phyloP scores from a whole-genome alignment of 495 filamentous ascomycete species.

The Penicillium lagena region DNA sequence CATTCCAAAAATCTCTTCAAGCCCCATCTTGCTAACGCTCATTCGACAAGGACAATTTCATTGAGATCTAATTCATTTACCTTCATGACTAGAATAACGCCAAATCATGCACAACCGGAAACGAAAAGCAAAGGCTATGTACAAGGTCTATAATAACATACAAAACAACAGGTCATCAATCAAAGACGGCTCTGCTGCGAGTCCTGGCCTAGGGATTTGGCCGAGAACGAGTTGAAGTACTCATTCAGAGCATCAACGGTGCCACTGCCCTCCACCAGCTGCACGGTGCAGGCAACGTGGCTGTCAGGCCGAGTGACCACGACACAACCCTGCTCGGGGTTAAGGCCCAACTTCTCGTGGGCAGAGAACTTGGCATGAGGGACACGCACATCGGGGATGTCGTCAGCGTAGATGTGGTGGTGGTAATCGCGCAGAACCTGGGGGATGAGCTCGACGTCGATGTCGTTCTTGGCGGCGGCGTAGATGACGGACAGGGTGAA shows the following conservation, averaged over 20 bases:
- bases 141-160: conserved; percentile 11
- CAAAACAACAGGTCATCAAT: not conserved
- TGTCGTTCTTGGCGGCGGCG: conserved; percentile 50
- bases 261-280: conserved; percentile 64
- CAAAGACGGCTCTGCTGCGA: conserved; percentile 35
- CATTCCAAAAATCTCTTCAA: no score
- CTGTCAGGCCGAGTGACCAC: conserved; percentile 82
- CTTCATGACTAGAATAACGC: no score
- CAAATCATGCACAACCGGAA: conserved; percentile 23
- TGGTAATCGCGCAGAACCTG: conserved; percentile 64
- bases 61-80: no score
- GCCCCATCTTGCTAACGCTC: no score
- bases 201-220: conserved; percentile 35
- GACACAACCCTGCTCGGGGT: conserved; percentile 65
- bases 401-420: conserved; percentile 81
- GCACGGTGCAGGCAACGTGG: conserved; percentile 71
- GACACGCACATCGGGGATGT: conserved; percentile 66
- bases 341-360: conserved; percentile 81
- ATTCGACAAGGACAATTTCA: no score
- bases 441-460: conserved; percentile 65
- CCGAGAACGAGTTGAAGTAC: conserved; percentile 68
- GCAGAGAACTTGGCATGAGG: conserved; percentile 64
- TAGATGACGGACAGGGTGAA: conserved; percentile 73
- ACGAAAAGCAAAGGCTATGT: conserved; percentile 13
- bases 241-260: conserved; percentile 77